phyloP scores from a whole-genome alignment of 2,329 filamentous ascomycete species.

The Atkinsonella hypoxylon region DNA sequence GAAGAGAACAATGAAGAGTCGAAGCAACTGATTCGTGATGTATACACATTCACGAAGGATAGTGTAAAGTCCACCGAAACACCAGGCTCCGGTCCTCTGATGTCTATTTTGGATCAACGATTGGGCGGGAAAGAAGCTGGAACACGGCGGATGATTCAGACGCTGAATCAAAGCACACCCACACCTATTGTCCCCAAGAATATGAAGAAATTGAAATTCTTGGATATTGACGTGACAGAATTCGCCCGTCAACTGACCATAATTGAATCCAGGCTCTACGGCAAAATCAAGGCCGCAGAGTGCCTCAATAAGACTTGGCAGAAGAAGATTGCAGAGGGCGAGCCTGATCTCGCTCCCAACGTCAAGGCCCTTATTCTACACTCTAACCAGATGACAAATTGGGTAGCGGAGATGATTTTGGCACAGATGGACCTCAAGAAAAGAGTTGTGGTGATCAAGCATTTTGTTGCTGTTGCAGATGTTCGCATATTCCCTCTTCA shows the following conservation, averaged over 20 bases:
- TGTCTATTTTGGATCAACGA: constrained; percentile 80
- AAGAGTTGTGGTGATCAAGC: constrained; percentile 93
- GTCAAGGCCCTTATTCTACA: constrained; percentile 94
- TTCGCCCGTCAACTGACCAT: constrained; percentile 97
- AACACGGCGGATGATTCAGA: constrained; percentile 76
- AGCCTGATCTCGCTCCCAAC: constrained; percentile 79
- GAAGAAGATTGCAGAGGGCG: constrained; percentile 76
- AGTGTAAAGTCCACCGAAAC: constrained; percentile 90
- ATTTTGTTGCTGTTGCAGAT: constrained; percentile 93
- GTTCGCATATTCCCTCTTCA: constrained; percentile 40
- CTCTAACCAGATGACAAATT: constrained; percentile 97
- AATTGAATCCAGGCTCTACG: constrained; percentile 88
- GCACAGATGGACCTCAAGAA: constrained; percentile 92
- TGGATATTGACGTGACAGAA: constrained; percentile 91
- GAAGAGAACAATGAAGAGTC: constrained; percentile 79
- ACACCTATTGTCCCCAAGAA: constrained; percentile 92
- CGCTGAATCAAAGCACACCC: constrained; percentile 69
- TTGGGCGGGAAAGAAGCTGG: constrained; percentile 79
- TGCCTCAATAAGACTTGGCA: constrained; percentile 99
- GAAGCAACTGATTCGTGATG: constrained; percentile 72
- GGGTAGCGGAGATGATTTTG: constrained; percentile 98
- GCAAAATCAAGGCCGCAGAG: constrained; percentile 90
- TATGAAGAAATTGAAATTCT: constrained; percentile 98
- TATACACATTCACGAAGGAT: constrained; percentile 83
- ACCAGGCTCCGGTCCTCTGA: constrained; percentile 71